Evolutionary conservation across 2,329 filamentous ascomycete genomes (phyloP), one percentile per base, ranked within the genome.

Genomic region (Colletotrichum cordylinicola): DNA sequence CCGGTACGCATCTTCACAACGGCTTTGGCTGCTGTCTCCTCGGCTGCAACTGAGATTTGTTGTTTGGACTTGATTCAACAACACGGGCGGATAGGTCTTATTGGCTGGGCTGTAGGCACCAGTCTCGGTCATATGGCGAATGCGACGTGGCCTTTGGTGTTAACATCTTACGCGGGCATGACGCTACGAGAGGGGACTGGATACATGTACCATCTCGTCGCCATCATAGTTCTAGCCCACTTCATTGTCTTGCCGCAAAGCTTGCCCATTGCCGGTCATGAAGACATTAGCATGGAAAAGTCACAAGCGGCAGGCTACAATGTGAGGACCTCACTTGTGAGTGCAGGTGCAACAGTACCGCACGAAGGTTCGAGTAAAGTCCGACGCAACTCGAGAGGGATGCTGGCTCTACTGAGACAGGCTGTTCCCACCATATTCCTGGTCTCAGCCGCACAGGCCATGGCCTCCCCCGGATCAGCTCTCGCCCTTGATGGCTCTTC

Each of bases 61-160:
- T 83, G 82, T 65, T 61, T 85, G 16, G 81, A 80, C 15, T 79
- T 80, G 79, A 69, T 82, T 12, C 79, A 80, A 0, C 78, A 80
- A 13, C 82, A 84, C 48, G 82, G 83, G n/a, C 79, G 78, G 61
- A 67, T 77, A n/a, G 83, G 80, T 0, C 76, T 85, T n/a, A 79
- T 79, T 3, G 84, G 84, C 29, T 85, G 84, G 84, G 84, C 82
- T 52, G 75, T 83, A 1, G 84, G 83, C 2, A 80, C 80, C 6
- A 84, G 83, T 15, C 78, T 79, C 0, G 84, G 82, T 1, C 77
- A 78, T 9, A 70, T 83, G 7, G 77, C 81, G 18, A 80, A 80
- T 37, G 80, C 82, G 12, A 77, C 80, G 12, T 70, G 81, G 33
- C 83, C 83, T 0, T 83, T 83, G 62, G 16, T 81, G 2, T 24